A percentile compares a stretch with the other conserved stretches of the same genome.
phyloP scores from a whole-genome alignment of 441 rosid genomes.

The Caryocar brasiliense region DNA sequence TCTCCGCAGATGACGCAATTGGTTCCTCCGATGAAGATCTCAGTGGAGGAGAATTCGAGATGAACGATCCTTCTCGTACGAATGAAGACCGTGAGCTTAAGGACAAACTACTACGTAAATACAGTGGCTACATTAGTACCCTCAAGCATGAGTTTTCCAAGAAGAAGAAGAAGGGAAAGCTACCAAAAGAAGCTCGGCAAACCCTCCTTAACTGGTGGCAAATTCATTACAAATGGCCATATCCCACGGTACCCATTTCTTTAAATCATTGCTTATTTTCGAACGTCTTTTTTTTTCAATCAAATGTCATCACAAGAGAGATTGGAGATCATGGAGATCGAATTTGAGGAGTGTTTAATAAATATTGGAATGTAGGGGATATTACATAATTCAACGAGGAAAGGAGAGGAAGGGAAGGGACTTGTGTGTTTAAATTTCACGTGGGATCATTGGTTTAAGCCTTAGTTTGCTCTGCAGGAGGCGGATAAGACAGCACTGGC shows the following conservation, averaged over 20 bases:
- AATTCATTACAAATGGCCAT: conserved; percentile 58
- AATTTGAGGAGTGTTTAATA: too few relatives aligned
- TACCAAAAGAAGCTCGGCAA: conserved; percentile 46
- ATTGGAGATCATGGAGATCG: too few relatives aligned
- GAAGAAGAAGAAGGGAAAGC: conserved; percentile 55
- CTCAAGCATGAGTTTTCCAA: conserved; percentile 47
- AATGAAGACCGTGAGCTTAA: conserved; percentile 36
- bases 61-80: conserved; percentile 5
- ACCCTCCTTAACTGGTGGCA: conserved; percentile 57
- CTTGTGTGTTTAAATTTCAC: too few relatives aligned
- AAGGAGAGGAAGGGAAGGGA: too few relatives aligned
- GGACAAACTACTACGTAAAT: conserved; percentile 37
- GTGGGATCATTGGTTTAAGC: too few relatives aligned
- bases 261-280: too few relatives aligned
- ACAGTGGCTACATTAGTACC: conserved; percentile 39
- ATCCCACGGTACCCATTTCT: conserved; percentile 75
- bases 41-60: conserved; percentile 36
- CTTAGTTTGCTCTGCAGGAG: conserved; percentile 40
- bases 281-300: too few relatives aligned
- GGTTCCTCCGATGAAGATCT: conserved; percentile 38
- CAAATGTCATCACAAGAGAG: too few relatives aligned
- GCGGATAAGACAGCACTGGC: conserved; percentile 44
- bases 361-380: too few relatives aligned
- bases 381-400: too few relatives aligned
- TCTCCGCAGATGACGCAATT: conserved; percentile 24